Base-by-base conservation (phyloP, 805 yeast species). In the Spencermartinsiella europaea region DNA sequence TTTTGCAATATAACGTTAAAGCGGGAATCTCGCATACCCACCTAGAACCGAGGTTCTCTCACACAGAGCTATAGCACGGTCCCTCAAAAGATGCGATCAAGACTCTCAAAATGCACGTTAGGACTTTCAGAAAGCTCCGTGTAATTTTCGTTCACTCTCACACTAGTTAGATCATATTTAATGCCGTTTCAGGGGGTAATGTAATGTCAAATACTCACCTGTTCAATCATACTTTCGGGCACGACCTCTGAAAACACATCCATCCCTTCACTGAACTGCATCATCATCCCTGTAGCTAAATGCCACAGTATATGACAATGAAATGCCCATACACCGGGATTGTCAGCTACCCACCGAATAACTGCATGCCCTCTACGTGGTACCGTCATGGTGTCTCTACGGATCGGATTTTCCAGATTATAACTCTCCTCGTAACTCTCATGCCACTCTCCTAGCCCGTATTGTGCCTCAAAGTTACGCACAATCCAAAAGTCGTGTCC, bases 281-380 rank as follows among this genome's bases (percentile, higher is more conserved):
- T 55, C 47, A 55, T 41, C 59, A 89, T 74, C 55, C 96, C 97
- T 67, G 88, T 95, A 57, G 80, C 75, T 67, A 87, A 75, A 70
- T 90, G 97, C 97, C 97, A 89, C 63, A 87, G 91, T 59, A 88
- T 81, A 64, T 88, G 96, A 34, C 97, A 89, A 63, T 89, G 97
- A 80, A 89, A 85, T 51, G 84, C 78, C 96, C 96, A 90, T 21
- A 88, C 81, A 48, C 97, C 97, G 2, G 96, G 96, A 58, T 90
- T 89, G 58, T 84, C 79, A 12, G 96, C 88, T 56, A 70, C 75
- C 64, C 87, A 87, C 54, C 96, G 71, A 28, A 67, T 40, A 80
- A 60, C 54, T 5, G 77, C 61, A 20, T 42, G 49, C 8, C 49
- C 34, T 82, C 77, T 44, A 79, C 76, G 33, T n/a, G 49, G 46